These are phyloP conservation scores for Plantago coronopus DNA, from an alignment of 305 asterid species.

Conservation along the genomic window DNA sequence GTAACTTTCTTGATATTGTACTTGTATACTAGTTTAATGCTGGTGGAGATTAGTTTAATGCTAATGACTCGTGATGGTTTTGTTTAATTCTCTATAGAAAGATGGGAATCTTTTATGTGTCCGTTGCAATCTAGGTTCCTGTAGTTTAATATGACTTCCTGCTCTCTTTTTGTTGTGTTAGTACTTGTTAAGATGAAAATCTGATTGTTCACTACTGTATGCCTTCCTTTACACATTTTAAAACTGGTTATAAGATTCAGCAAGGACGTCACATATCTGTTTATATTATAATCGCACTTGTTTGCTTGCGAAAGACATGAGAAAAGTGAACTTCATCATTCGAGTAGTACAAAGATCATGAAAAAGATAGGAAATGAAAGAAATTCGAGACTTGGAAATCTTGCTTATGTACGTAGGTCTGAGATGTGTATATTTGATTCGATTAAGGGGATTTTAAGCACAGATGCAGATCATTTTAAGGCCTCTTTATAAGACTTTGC, in stretches of 20 bases:
- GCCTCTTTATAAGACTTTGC: neutral
- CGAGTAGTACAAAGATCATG: neutral
- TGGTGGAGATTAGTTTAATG: slow-evolving; percentile 21
- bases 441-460: neutral
- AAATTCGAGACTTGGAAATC: neutral
- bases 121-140: slow-evolving; percentile 9
- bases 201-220: neutral
- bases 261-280: neutral
- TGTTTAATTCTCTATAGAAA: slow-evolving; percentile 13
- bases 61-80: slow-evolving; percentile 11
- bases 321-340: neutral
- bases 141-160: slow-evolving; percentile 5
- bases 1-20: slow-evolving; percentile 10
- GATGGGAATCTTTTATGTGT: slow-evolving; percentile 22
- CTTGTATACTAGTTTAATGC: slow-evolving; percentile 14
- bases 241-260: slow-evolving; percentile 1
- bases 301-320: neutral
- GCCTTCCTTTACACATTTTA: neutral
- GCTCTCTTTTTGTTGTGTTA: neutral
- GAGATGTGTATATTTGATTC: neutral
- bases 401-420: neutral
- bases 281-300: neutral
- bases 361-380: neutral
- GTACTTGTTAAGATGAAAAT: neutral
- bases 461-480: neutral